A percentile compares a stretch with the other conserved stretches of the same genome.
Evolutionary conservation across 495 filamentous ascomycete genomes (phyloP).

Genomic region (Barbatosphaeria neglecta): DNA sequence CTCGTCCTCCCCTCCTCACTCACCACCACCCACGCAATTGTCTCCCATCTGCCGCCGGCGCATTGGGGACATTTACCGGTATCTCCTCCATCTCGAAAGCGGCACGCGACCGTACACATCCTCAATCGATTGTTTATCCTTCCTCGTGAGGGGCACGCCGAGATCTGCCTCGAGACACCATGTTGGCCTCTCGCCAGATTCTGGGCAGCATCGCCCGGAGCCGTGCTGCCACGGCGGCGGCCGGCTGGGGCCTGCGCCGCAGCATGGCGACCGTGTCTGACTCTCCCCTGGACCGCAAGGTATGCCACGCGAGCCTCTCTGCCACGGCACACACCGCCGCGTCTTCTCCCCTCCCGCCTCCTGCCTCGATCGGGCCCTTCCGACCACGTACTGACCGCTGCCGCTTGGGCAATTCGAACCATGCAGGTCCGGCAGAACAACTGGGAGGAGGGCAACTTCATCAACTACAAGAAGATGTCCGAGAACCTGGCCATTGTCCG

Average conservation of each 20-base stretch:
- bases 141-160: background rate
- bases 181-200: constrained; percentile 45
- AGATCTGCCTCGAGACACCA: constrained; percentile 19
- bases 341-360: background rate
- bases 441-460: constrained; percentile 45
- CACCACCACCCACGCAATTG: background rate
- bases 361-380: background rate
- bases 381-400: constrained; percentile 2
- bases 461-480: constrained; percentile 84
- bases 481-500: constrained; percentile 92
- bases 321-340: too few relatives aligned
- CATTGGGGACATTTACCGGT: background rate
- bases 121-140: background rate
- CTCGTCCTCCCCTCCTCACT: background rate
- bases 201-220: constrained; percentile 37
- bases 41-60: background rate
- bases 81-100: background rate
- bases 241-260: constrained; percentile 37
- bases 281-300: constrained; percentile 43
- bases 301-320: too few relatives aligned
- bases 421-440: constrained; percentile 43
- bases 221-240: constrained; percentile 27
- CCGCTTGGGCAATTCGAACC: constrained; percentile 9
- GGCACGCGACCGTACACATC: background rate
- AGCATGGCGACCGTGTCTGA: constrained; percentile 44